Conservation (phyloP, 306 rosid species). For the Castanea mollissima region DNA sequence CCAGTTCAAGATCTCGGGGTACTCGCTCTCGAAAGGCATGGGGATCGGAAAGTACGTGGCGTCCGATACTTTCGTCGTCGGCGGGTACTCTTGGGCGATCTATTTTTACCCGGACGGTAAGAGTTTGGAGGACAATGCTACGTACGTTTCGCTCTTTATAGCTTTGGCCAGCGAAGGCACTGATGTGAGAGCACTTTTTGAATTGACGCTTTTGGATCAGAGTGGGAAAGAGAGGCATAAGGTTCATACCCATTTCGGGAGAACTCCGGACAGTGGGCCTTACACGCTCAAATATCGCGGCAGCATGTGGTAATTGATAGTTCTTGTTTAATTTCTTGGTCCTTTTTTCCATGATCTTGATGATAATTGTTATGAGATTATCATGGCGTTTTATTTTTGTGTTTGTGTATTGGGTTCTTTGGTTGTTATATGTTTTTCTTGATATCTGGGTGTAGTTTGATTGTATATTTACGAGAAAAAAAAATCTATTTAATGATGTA, state of each 20-base stretch:
- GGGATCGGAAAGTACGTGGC: conserved; percentile 78
- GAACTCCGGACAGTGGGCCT: conserved; percentile 83
- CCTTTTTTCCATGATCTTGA: no score
- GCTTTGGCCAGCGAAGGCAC: conserved; percentile 90
- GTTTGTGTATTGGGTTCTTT: no score
- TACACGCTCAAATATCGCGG: conserved; percentile 89
- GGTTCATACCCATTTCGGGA: conserved; percentile 90
- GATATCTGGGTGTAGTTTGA: no score
- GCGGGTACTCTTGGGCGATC: conserved; percentile 90
- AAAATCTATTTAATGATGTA: no score
- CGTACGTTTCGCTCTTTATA: conserved; percentile 76
- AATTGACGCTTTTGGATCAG: conserved; percentile 88
- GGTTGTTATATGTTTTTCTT: no score
- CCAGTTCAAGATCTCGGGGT: conserved; percentile 78
- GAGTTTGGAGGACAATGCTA: conserved; percentile 79
- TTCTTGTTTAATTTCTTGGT: not conserved
- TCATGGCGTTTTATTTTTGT: no score
- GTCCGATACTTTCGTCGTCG: conserved; percentile 73
- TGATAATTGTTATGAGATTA: no score
- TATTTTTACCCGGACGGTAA: conserved; percentile 91
- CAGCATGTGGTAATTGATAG: conserved; percentile 69
- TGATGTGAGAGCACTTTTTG: conserved; percentile 84
- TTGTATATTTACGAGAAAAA: no score
- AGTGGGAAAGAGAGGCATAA: conserved; percentile 89
- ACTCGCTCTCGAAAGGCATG: conserved; percentile 65